A percentile compares a stretch with the other conserved stretches of the same genome.
phyloP scores from a whole-genome alignment of 176 grass and related monocot genomes.

The Oryza glumipatula region DNA sequence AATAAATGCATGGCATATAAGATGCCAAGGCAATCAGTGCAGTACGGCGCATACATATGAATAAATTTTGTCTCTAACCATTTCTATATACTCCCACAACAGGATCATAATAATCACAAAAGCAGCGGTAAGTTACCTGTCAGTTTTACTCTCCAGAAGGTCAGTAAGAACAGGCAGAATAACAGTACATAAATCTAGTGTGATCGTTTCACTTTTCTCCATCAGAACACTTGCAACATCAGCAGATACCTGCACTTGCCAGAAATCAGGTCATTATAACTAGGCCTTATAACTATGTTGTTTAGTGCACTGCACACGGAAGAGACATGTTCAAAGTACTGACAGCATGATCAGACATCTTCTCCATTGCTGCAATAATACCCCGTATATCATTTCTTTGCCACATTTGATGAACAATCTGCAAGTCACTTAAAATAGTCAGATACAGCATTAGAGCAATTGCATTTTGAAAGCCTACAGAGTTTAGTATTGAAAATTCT shows the following conservation, averaged over 20 bases:
- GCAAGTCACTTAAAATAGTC: constrained; percentile 37
- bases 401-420: constrained; percentile 97
- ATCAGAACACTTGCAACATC: constrained; percentile 79
- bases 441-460: constrained; percentile 20
- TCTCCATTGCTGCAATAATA: constrained; percentile 75
- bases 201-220: constrained; percentile 81
- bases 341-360: constrained; percentile 95
- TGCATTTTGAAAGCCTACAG: constrained; percentile 10
- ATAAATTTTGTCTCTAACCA: not conserved
- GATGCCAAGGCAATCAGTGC: not conserved
- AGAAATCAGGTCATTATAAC: constrained; percentile 44
- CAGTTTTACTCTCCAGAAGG: constrained; percentile 94
- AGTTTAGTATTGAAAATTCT: not conserved
- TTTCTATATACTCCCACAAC: not conserved
- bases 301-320: constrained; percentile 24
- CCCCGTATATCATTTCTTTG: constrained; percentile 83
- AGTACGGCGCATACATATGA: not conserved
- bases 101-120: not conserved
- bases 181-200: constrained; percentile 86
- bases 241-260: constrained; percentile 70
- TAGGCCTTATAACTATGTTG: not conserved
- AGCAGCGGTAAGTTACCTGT: constrained; percentile 59
- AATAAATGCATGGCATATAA: not conserved
- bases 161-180: constrained; percentile 67
- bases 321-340: constrained; percentile 36